phyloP scores from a whole-genome alignment of 2,329 filamentous ascomycete genomes.

The Stachybotrys chlorohalonatus region DNA sequence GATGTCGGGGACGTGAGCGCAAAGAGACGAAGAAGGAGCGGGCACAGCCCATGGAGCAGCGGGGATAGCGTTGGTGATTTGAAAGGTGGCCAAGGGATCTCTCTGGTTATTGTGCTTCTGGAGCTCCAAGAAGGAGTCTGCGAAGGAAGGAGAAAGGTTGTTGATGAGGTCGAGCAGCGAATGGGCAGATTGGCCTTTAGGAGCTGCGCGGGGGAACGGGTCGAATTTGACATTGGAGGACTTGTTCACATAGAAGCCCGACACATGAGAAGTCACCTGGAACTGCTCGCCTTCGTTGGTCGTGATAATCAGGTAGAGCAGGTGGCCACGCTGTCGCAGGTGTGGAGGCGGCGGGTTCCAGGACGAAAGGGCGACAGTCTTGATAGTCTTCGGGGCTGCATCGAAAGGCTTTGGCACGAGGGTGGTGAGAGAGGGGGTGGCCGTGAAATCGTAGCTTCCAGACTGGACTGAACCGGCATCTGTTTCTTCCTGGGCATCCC shows the following conservation, averaged over 20 bases:
- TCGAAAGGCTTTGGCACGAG: constrained; percentile 62
- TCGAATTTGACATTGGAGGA: constrained; percentile 94
- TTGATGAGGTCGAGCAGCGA: constrained; percentile 76
- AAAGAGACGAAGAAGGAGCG: constrained; percentile 51
- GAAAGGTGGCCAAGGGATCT: constrained; percentile 86
- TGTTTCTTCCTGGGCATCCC: constrained; percentile 31
- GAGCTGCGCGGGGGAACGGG: constrained; percentile 67
- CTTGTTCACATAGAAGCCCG: constrained; percentile 95
- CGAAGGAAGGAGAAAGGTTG: constrained; percentile 76
- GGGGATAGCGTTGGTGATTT: constrained; percentile 90
- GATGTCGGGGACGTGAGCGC: constrained; percentile 70
- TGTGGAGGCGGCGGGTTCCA: constrained; percentile 97
- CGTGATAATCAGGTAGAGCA: constrained; percentile 81
- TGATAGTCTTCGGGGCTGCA: constrained; percentile 78
- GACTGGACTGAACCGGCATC: constrained; percentile 31
- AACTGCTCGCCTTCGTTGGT: constrained; percentile 93
- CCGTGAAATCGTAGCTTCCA: constrained; percentile 68
- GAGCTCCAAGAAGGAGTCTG: constrained; percentile 63
- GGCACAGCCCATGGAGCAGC: constrained; percentile 88
- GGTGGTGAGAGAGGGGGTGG: constrained; percentile 56
- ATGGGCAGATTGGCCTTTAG: constrained; percentile 73
- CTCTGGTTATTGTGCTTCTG: constrained; percentile 78
- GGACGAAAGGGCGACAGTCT: constrained; percentile 75
- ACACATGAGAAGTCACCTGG: constrained; percentile 87
- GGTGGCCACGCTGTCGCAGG: constrained; percentile 81